Evolutionary conservation across 139 green algal genomes (phyloP), one percentile per base, ranked within the genome.

Genomic region (Raphidocelis subcapitata): DNA sequence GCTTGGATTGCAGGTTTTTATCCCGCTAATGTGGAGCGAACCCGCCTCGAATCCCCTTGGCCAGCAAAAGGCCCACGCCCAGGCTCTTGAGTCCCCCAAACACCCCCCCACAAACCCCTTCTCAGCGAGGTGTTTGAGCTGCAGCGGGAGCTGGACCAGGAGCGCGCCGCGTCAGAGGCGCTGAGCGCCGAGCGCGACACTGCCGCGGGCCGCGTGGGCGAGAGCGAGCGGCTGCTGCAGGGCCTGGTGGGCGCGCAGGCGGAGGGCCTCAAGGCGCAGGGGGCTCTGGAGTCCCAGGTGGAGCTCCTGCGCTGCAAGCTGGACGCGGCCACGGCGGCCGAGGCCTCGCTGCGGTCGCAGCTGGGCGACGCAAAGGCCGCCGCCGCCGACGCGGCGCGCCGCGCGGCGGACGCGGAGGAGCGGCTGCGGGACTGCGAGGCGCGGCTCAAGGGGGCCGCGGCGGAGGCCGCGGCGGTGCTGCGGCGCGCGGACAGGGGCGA

Each of bases 401-500:
- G 73, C 1, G 28, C 55, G 0, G 70, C 65, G 2, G 66, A 81
- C 37, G 46, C 67, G 20, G 76, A 84, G 12, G 29, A 47, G 57
- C 76, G 70, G 28, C 57, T 74, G 35, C 36, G 62, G 2, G 72
- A 82, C 3, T 65, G 69, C 12, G 71, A 83, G 46, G 72, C 72
- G 18, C 65, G 72, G 51, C 74, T 80, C 1, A 54, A 44, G 20
- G 32, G 37, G 20, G 77, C 84, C 59, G 66, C 77, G 2, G 57
- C 73, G 2, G 72, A 52, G 35, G 28, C 65, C 2, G 80, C 83
- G 32, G 74, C 77, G 14, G 47, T 66, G 31, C 72, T 86, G 68
- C 77, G 81, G 59, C 80, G 80, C 15, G 77, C 74, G 24, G 80
- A 86, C 28, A 67, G 75, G 41, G 12, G 41, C 41, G 41, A 49